Evolutionary conservation across 176 grass and related monocot species (phyloP).

Genomic region (Bothriochloa decipiens): DNA sequence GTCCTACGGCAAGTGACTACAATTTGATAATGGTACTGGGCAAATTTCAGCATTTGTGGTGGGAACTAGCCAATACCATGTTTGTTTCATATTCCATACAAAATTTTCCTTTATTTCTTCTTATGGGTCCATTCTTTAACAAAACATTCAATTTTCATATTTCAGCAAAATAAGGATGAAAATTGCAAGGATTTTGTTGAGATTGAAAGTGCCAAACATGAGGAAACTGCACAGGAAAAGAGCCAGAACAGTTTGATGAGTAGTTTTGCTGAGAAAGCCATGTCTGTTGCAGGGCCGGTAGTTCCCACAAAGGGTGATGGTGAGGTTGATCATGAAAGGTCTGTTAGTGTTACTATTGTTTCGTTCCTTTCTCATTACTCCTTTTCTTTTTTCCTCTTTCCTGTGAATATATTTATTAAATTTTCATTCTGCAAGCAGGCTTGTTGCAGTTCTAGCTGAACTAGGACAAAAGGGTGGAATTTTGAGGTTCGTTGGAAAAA

Average conservation of each 20-base stretch:
- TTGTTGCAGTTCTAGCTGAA: constrained; percentile 92
- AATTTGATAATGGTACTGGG: neutral
- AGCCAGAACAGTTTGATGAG: constrained; percentile 63
- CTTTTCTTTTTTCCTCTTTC: neutral
- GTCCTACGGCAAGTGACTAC: neutral
- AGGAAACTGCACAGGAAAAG: constrained; percentile 64
- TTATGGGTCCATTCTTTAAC: constrained; percentile 18
- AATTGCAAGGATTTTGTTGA: constrained; percentile 19
- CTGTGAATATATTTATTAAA: constrained; percentile 9
- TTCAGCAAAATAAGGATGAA: constrained; percentile 48
- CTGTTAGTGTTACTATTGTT: constrained; percentile 22
- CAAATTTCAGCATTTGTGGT: neutral
- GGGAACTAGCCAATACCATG: neutral
- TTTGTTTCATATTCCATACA: neutral
- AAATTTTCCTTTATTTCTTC: neutral
- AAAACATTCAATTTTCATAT: constrained; percentile 12
- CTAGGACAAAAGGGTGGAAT: constrained; percentile 89
- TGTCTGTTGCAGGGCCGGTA: constrained; percentile 88
- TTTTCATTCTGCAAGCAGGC: constrained; percentile 58
- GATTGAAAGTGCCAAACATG: constrained; percentile 27
- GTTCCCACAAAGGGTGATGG: constrained; percentile 85
- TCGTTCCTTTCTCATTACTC: constrained; percentile 19
- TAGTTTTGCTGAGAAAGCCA: constrained; percentile 90
- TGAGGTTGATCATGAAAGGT: constrained; percentile 94
- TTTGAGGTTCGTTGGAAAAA: constrained; percentile 82